Evolutionary conservation across 2,329 filamentous ascomycete species (phyloP), one percentile per base, ranked within the genome.

Genomic region (Shiraia bambusicola): DNA sequence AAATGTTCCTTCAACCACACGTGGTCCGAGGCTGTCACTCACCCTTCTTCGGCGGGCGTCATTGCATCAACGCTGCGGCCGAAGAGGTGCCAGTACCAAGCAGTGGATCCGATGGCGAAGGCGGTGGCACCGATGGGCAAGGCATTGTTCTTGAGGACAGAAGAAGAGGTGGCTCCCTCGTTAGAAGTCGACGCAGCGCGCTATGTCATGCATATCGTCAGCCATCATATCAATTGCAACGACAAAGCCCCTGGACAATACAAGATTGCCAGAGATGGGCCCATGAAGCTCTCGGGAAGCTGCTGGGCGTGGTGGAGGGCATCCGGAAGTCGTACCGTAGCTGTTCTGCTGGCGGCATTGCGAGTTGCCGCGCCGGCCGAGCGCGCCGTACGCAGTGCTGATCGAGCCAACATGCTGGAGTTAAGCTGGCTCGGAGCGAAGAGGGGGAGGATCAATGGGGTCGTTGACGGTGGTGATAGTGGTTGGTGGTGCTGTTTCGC

Each of bases 41-140:
- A 98, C 93, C 93, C 93, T 83, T 98, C 93, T 79, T 98, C 93
- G 67, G 87, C 87, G 54, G 89, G 90, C 62, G 92, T 91, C 84
- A 87, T 87, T 62, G 93, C 93, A 73, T 89, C 82, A 51, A 88
- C 86, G 63, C 87, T 84, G 63, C 88, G 83, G 66, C 91, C 93
- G 74, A 95, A 97, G 62, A 95, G 84, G 75, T 95, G 89, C 74
- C 92, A 95, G 78, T 96, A 97, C 90, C 91, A 97, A 62, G 88
- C 91, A 66, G 92, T 84, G 58, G 92, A 92, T 64, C 90, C 91
- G 73, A 88, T 78, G 63, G 92, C 89, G 67, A 90, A 80, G 63
- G 86, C 83, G 61, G 90, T 95, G 61, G 93, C 91, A 69, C 87
- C 88, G 65, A 83, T 82, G 67, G 88, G 89, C 69, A 91, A 87